Evolutionary conservation across 768 basidiomycete genomes (phyloP).

Genomic region (Clavaria fumosa): DNA sequence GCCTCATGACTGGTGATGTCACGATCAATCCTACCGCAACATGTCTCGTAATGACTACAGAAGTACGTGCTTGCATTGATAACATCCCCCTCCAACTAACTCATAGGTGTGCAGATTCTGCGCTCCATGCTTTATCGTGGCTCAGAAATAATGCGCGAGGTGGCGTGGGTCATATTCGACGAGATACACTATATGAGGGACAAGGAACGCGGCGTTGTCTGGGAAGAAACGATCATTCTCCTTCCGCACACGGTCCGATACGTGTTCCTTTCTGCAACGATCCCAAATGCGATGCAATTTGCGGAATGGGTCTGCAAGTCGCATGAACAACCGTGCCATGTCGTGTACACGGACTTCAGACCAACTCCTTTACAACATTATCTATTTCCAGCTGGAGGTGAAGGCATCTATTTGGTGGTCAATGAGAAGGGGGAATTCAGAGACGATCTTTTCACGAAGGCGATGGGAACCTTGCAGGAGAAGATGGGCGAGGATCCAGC

Average conservation of each 20-base stretch:
- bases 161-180: constrained; percentile 99
- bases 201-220: constrained; percentile 97
- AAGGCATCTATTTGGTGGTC: constrained; percentile 96
- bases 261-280: constrained; percentile 97
- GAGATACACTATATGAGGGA: constrained; percentile 99
- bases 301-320: constrained; percentile 98
- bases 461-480: constrained; percentile 88
- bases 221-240: constrained; percentile 98
- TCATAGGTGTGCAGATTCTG: constrained; percentile 52
- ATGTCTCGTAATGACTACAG: constrained; percentile 98
- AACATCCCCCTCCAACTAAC: background rate
- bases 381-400: constrained; percentile 90
- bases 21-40: constrained; percentile 96
- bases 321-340: constrained; percentile 95
- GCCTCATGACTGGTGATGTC: constrained; percentile 98
- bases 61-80: constrained; percentile 35
- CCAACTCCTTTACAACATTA: constrained; percentile 98
- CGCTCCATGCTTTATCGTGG: constrained; percentile 98
- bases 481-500: constrained; percentile 83
- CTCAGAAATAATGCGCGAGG: constrained; percentile 98
- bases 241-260: constrained; percentile 93
- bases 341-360: constrained; percentile 98
- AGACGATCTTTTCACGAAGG: constrained; percentile 95
- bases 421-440: constrained; percentile 96
- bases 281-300: constrained; percentile 99